These are phyloP conservation scores for Pelargonium exstipulatum DNA, from an alignment of 441 rosid genomes.

Conservation along the genomic window DNA sequence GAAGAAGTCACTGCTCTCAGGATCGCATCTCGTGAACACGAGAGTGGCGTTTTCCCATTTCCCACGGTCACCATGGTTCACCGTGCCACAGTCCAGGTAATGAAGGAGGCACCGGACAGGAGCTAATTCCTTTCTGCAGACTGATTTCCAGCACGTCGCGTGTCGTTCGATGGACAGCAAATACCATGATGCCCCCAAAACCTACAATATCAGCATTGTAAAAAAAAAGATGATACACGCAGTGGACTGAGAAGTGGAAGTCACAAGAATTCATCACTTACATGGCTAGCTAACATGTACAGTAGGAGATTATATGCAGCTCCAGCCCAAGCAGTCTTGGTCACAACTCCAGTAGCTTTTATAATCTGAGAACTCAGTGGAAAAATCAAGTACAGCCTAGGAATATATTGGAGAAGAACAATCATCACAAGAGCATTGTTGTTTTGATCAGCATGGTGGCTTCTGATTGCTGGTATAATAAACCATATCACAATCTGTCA, in stretches of 20 bases:
- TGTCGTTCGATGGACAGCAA: conserved; percentile 61
- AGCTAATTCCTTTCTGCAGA: conserved; percentile 54
- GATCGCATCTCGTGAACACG: conserved; percentile 47
- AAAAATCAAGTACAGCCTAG: conserved; percentile 60
- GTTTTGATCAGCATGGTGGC: conserved; percentile 37
- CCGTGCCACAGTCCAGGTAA: conserved; percentile 58
- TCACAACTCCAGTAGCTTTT: conserved; percentile 70
- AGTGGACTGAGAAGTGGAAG: not conserved
- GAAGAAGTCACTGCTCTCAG: conserved; percentile 35
- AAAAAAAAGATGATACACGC: not conserved
- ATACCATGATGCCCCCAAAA: conserved; percentile 83
- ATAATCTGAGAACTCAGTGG: conserved; percentile 63
- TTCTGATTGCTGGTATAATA: conserved; percentile 56
- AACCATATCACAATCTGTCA: conserved; percentile 73
- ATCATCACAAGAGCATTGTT: conserved; percentile 65
- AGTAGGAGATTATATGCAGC: conserved; percentile 83
- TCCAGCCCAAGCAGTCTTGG: conserved; percentile 90
- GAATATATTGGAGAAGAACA: conserved; percentile 73
- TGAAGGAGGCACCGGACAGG: conserved; percentile 27
- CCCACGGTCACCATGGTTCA: conserved; percentile 37
- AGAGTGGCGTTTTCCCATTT: conserved; percentile 56
- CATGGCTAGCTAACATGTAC: conserved; percentile 78
- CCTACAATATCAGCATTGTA: conserved; percentile 29
- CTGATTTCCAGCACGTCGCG: conserved; percentile 55
- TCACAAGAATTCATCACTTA: conserved; percentile 25